phyloP scores from a whole-genome alignment of 148 eudicot species.

The Pouteria glomerata region DNA sequence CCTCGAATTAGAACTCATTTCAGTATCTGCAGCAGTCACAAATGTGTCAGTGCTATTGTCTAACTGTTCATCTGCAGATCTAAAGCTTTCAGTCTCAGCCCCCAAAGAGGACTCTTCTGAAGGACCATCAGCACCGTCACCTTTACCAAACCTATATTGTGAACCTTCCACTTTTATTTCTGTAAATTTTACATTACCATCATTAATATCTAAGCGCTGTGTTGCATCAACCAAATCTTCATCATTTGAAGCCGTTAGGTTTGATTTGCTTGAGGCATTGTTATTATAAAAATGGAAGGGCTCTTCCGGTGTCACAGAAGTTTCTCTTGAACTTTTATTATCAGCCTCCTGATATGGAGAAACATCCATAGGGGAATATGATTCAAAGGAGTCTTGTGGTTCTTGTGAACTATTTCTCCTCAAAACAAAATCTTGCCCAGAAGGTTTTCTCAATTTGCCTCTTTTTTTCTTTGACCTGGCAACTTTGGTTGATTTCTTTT shows the following conservation, averaged over 20 bases:
- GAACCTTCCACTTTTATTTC: too few species aligned
- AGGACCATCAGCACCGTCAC: conserved; percentile 26
- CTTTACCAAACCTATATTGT: conserved; percentile 19
- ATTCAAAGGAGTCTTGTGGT: conserved; percentile 41
- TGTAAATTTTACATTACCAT: conserved; percentile 26
- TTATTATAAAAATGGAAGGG: conserved; percentile 19
- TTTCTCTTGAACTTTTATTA: conserved; percentile 28
- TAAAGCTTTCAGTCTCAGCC: conserved; percentile 65
- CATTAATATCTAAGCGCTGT: conserved; percentile 44
- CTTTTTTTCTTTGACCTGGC: conserved; percentile 47
- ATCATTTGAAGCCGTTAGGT: conserved; percentile 21
- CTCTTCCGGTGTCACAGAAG: conserved; percentile 49
- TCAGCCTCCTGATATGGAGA: conserved; percentile 71
- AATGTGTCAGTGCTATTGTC: conserved; percentile 34
- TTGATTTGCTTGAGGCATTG: conserved; percentile 24
- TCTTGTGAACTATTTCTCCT: conserved; percentile 32
- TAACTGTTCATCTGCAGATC: conserved; percentile 57
- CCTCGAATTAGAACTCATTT: conserved; percentile 41
- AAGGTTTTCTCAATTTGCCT: conserved; percentile 48
- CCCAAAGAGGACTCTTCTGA: conserved; percentile 39
- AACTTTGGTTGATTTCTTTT: conserved; percentile 44
- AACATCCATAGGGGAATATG: conserved; percentile 91
- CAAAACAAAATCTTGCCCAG: conserved; percentile 30
- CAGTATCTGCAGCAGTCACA: conserved; percentile 41
- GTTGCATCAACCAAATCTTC: conserved; percentile 58